Base-by-base conservation (phyloP, 2,329 filamentous ascomycete genomes). In the Colletotrichum limetticola region DNA sequence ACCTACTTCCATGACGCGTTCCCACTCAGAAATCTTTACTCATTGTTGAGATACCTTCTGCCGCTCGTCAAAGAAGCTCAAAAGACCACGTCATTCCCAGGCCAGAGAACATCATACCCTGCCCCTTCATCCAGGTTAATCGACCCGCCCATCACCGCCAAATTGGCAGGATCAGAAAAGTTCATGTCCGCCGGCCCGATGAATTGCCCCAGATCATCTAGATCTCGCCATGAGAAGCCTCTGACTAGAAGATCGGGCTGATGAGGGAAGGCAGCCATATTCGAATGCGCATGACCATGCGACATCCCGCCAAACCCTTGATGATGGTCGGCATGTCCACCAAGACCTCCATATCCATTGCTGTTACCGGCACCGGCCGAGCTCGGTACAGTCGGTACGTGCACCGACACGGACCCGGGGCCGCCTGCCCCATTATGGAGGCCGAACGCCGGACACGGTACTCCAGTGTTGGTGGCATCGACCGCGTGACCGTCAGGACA, bases 221-320 rank as follows among this genome's bases (percentile, higher is more conserved):
- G 80, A 76, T 91, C 89, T 1, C 90, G 83, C 90, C 90, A 91
- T 0, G 89, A 91, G 79, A 91, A 91, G 56, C 89, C 87, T 64
- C 90, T 88, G 2, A 86, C 82, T 64, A 85, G 55, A 8, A 72
- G 42, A 3, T 72, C 66, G 3, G 70, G 26, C 14, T 69, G 70
- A 11, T 58, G 59, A 24, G 59, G 59, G 30, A 60, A 49, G 12
- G 57, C n/a, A 26, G 12, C 3, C 52, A 62, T 53, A 24, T 12
- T 37, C 2, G 30, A 26, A 8, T 56, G 49, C 2, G 28, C 62
- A 6, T 42, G 82, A 78, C 85, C 82, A 78, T 83, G 82, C 70
- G 85, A 77, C 78, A 82, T 75, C 72, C 83, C 80, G 0, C 42
- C 60, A 30, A 63, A 5, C 78, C 71, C 69, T 49, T 52, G 65